phyloP scores from a whole-genome alignment of 352 stramenopile species.

The Globisporangium paddicum region DNA sequence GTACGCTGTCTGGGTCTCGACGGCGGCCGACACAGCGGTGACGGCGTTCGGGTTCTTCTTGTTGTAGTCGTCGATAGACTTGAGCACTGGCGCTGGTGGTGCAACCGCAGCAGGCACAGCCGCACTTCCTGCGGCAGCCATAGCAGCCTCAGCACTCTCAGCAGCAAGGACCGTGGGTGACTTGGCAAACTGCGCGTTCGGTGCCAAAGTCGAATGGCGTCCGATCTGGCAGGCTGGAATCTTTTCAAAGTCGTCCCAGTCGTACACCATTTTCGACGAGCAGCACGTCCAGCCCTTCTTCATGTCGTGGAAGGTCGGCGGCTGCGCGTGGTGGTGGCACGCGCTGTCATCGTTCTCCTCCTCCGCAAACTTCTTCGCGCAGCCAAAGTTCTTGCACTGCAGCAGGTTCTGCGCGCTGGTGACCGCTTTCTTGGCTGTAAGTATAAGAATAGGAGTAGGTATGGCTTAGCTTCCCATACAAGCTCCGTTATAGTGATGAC shows the following conservation, averaged over 20 bases:
- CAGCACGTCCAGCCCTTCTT: conserved; percentile 92
- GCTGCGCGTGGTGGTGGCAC: conserved; percentile 73
- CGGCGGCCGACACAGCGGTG: conserved; percentile 70
- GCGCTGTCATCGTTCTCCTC: conserved; percentile 70
- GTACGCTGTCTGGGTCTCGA: conserved; percentile 50
- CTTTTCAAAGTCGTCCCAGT: conserved; percentile 95
- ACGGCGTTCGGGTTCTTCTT: conserved; percentile 85
- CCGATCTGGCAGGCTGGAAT: conserved; percentile 70
- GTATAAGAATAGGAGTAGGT: not conserved
- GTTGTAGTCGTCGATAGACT: conserved; percentile 94
- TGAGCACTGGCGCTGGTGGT: conserved; percentile 46
- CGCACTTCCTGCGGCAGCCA: conserved; percentile 8
- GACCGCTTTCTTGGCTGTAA: not conserved
- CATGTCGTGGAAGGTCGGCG: conserved; percentile 87
- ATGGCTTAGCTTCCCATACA: no score
- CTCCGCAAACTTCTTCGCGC: conserved; percentile 75
- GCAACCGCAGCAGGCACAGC: conserved; percentile 13
- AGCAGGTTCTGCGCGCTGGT: conserved; percentile 32
- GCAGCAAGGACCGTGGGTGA: conserved; percentile 77
- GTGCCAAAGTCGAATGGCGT: conserved; percentile 64
- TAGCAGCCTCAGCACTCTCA: conserved; percentile 30
- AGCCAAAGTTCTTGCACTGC: conserved; percentile 88
- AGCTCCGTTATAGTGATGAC: no score
- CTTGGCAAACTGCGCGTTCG: conserved; percentile 67
- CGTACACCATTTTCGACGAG: conserved; percentile 90